Base-by-base conservation (phyloP, 2,329 filamentous ascomycete species). In the Stemphylium beticola region DNA sequence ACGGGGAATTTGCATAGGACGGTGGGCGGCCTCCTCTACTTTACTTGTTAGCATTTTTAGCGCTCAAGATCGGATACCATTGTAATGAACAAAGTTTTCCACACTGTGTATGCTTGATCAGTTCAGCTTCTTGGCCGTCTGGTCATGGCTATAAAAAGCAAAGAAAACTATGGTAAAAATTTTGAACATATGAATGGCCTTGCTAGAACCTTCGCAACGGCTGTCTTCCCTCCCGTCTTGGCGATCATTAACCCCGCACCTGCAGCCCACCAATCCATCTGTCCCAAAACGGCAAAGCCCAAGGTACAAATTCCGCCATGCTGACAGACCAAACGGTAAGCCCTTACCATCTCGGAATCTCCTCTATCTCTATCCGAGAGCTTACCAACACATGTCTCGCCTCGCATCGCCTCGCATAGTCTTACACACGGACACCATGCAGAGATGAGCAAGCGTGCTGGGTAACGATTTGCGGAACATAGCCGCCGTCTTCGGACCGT, bases 321-420 rank as follows among this genome's bases (percentile, higher is more conserved):
- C 60, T 66, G 60, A 66, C 59, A 58, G 45, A 66, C 32, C 46
- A 36, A 36, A 33, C 39, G 32, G 48, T 59, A 55, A 64, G 53
- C 53, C 15, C 20, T 34, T 20, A 8, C 38, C 34, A 31, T 42
- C 43, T 29, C 54, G 49, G 57, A 37, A 32, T n/a, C 29, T 14
- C 29, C 17, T 45, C 34, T 57, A 50, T 18, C 55, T 39, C 52
- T 36, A 40, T 31, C 46, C 43, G 29, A 53, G 9, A n/a, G 51
- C 49, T 57, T 53, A 38, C 34, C 52, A 38, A 47, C n/a, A 10
- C 34, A 20, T 33, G 18, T 32, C 24, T n/a, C 2, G 42, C 22
- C 22, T 20, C 7, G 29, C 22, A 17, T 22, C 12, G 33, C 22
- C 4, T 29, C 17, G 15, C n/a, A 37, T 17, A 7, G 26, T 10